Percentiles rank a stretch among this genome's conserved stretches.
Conservation (phyloP, 495 filamentous ascomycete species). For the Cudoniella acicularis region DNA sequence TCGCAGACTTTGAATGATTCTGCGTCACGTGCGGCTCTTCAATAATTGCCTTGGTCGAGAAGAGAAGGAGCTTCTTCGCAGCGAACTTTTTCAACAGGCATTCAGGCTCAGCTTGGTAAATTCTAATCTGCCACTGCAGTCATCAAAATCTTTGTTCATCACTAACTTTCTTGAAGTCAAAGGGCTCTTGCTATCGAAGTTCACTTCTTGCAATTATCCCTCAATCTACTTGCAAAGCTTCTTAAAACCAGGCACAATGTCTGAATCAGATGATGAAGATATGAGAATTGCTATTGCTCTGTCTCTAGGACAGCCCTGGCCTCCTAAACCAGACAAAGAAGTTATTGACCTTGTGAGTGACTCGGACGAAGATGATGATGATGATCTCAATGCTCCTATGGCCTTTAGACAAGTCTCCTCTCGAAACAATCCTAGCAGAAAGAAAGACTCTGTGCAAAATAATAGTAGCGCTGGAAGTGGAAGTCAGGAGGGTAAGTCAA, state of each 20-base stretch:
- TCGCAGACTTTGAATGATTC: no score
- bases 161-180: no score
- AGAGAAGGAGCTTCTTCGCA: no score
- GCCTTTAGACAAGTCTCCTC: neutral
- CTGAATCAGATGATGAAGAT: constrained; percentile 42
- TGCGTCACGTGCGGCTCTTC: no score
- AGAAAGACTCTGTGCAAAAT: neutral
- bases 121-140: no score
- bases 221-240: no score
- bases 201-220: no score
- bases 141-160: no score
- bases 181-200: no score
- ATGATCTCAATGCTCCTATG: constrained; percentile 15
- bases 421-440: neutral
- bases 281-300: constrained; percentile 49
- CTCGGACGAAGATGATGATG: constrained; percentile 20
- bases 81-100: no score
- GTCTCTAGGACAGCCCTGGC: constrained; percentile 34
- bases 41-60: no score
- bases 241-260: constrained; percentile 2
- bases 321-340: constrained; percentile 2
- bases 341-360: constrained; percentile 24
- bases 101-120: no score
- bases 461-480: neutral
- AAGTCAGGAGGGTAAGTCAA: neutral